Base-by-base conservation (phyloP, 208 protist genomes). In the Acanthamoeba royreba region DNA sequence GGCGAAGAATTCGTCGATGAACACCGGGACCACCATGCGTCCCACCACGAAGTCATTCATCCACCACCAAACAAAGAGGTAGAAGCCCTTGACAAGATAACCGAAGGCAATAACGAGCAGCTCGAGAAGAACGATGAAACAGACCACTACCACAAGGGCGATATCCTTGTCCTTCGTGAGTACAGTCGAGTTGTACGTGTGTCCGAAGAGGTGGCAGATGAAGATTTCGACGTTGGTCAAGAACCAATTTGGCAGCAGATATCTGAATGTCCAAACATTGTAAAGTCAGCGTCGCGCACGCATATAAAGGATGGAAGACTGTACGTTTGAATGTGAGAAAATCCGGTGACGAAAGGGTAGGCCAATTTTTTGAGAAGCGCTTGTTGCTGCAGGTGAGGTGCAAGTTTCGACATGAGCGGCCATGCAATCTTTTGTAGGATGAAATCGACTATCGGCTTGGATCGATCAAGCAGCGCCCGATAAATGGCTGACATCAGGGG, bases 111-210 rank as follows among this genome's bases (percentile, higher is more conserved):
- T 42, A 4, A 89, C 53, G 49, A 89, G 35, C 33, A 66, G 49
- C 81, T 89, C 81, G 53, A 58, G 53, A 17, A 89, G 45, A 52
- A 89, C 38, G 81, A 66, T 69, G 81, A 89, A 89, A 19, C 49
- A 89, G 31, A 89, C 53, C 28, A 89, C 53, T 22, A 89, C 49
- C 28, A 66, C 81, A 33, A 89, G 81, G 49, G 81, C 81, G 81
- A 66, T 89, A 35, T 89, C 53, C 53, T 89, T 89, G 81, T 89
- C 53, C 72, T 83, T 83, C 8, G 72, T 83, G 25, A 83, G 43
- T 45, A 83, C 72, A 4, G 72, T 83, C 72, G 72, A 83, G 43
- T 83, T 83, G 72, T 83, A 83, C n/a, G 72, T 83, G 72, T 83
- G 72, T 3, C 72, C 72, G 43, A 83, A 83, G 43, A 83, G 38